phyloP scores from a whole-genome alignment of 768 basidiomycete genomes.

The Tylopilus rubrobrunneus region DNA sequence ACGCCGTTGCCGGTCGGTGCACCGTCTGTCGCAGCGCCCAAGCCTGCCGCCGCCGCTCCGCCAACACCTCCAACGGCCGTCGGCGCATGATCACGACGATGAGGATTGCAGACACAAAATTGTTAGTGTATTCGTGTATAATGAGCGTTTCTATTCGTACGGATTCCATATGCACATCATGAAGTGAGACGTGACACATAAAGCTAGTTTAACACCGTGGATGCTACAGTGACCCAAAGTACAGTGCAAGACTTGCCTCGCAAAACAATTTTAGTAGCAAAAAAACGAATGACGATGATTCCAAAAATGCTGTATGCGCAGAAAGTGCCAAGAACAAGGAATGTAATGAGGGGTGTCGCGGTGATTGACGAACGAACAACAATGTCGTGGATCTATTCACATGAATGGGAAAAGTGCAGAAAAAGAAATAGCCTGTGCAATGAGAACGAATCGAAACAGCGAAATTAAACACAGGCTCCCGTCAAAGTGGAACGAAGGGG shows the following conservation, averaged over 20 bases:
- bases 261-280: not conserved
- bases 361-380: not conserved
- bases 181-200: constrained; percentile 2
- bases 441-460: constrained; percentile 5
- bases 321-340: not conserved
- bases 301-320: not conserved
- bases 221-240: constrained; percentile 2
- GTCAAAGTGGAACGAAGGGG: not conserved
- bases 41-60: not conserved
- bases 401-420: not conserved
- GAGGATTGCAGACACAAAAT: not conserved
- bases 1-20: constrained; percentile 60
- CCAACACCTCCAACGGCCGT: constrained; percentile 28
- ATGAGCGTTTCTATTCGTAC: constrained; percentile 6
- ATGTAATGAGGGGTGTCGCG: not conserved
- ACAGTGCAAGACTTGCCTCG: not conserved
- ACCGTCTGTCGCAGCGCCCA: constrained; percentile 43
- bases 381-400: not conserved
- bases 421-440: constrained; percentile 4
- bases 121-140: constrained; percentile 1
- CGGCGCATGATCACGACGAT: constrained; percentile 27
- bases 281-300: not conserved
- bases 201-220: constrained; percentile 5
- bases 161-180: constrained; percentile 1
- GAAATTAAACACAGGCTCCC: constrained; percentile 2